A percentile compares a stretch with the other conserved stretches of the same genome.
Evolutionary conservation across 306 rosid genomes (phyloP).

Genomic region (Parietaria judaica): DNA sequence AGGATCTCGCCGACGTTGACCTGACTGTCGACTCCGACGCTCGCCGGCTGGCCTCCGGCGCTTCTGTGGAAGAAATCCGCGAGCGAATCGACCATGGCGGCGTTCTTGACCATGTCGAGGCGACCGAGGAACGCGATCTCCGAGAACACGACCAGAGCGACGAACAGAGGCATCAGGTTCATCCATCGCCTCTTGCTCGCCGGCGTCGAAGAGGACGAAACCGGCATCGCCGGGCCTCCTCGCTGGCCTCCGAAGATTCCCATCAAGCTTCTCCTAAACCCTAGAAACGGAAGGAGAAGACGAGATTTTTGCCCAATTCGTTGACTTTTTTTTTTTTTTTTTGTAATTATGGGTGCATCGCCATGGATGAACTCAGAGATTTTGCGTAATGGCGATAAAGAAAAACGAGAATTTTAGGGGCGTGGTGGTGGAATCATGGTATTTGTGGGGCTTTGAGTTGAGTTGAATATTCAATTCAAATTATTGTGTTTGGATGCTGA

Average conservation of each 20-base stretch:
- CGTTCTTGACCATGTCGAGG: conserved; percentile 75
- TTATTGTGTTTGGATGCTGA: no score
- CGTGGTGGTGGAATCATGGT: neutral
- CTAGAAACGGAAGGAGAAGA: conserved; percentile 16
- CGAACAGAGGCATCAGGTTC: conserved; percentile 53
- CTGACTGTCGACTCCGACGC: conserved; percentile 8
- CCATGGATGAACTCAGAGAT: neutral
- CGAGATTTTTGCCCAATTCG: neutral
- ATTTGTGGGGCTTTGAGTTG: no score
- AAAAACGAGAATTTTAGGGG: neutral
- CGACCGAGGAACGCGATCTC: conserved; percentile 78
- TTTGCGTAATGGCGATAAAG: neutral
- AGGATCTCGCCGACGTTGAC: conserved; percentile 14
- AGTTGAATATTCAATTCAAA: no score
- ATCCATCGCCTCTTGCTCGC: conserved; percentile 54
- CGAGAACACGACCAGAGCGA: conserved; percentile 63
- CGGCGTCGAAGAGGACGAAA: conserved; percentile 14
- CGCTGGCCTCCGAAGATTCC: conserved; percentile 46
- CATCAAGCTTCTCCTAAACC: conserved; percentile 25
- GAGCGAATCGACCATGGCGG: conserved; percentile 56
- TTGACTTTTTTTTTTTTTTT: neutral
- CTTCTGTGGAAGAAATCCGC: conserved; percentile 55
- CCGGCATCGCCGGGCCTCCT: conserved; percentile 28
- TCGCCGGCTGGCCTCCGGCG: conserved; percentile 3
- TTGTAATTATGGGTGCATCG: neutral